A percentile compares a stretch with the other conserved stretches of the same genome.
Evolutionary conservation across 75 land plant genomes (phyloP).

Genomic region (Ceratopteris richardii): DNA sequence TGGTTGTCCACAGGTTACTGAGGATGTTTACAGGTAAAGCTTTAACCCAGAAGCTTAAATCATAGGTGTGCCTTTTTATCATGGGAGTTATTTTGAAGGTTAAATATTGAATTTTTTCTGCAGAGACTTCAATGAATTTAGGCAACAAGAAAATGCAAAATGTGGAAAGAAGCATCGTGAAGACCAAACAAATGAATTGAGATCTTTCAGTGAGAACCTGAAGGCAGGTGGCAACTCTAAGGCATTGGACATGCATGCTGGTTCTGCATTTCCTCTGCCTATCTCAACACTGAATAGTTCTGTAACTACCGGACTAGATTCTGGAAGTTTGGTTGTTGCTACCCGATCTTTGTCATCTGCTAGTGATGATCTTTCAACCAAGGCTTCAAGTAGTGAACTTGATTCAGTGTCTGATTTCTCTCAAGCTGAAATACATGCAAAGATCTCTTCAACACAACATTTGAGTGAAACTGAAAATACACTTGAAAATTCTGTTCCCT

Average conservation of each 20-base stretch:
- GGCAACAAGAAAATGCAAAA: slow-evolving; percentile 22
- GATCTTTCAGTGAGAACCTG: slow-evolving; percentile 25
- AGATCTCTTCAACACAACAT: no score
- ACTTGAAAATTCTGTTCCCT: slow-evolving; percentile 5
- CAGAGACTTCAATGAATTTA: slow-evolving; percentile 33
- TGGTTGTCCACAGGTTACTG: slow-evolving; percentile 15
- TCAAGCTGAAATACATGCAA: not conserved
- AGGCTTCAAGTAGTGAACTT: not conserved
- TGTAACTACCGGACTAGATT: not conserved
- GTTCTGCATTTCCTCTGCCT: slow-evolving; percentile 30
- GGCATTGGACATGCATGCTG: slow-evolving; percentile 7
- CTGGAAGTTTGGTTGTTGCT: no score
- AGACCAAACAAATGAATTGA: slow-evolving; percentile 24
- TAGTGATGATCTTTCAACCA: not conserved
- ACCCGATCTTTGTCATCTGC: not conserved
- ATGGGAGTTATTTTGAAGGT: no score
- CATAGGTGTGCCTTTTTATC: no score
- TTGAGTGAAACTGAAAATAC: not conserved
- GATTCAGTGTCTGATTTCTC: not conserved
- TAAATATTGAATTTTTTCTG: not conserved
- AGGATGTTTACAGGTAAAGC: slow-evolving; percentile 25
- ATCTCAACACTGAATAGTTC: slow-evolving; percentile 14
- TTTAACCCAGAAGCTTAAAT: not conserved
- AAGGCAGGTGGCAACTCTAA: not conserved
- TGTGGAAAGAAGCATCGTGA: slow-evolving; percentile 18